These are phyloP conservation scores for Pseudogymnoascus sp. DNA, from an alignment of 2,329 filamentous ascomycete species.

Conservation along the genomic window DNA sequence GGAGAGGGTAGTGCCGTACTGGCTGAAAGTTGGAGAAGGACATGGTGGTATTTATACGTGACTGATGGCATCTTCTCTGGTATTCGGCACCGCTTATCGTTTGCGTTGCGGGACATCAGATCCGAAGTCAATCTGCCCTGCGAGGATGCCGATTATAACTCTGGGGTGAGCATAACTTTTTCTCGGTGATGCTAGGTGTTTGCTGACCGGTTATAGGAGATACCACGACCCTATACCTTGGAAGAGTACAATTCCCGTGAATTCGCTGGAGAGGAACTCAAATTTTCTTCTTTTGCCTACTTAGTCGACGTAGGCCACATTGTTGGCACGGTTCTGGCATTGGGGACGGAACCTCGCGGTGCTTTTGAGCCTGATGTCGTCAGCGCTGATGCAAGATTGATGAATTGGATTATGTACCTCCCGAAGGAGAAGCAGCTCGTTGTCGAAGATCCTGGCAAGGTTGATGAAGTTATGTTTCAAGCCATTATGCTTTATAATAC, in stretches of 20 bases:
- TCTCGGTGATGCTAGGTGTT: slow-evolving; percentile 3
- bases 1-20: slow-evolving; percentile 30
- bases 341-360: slow-evolving; percentile 23
- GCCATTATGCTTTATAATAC: slow-evolving; percentile 31
- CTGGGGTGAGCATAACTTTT: slow-evolving; percentile 29
- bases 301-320: slow-evolving; percentile 34
- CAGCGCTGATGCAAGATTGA: slow-evolving; percentile 32
- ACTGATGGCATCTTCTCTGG: slow-evolving; percentile 21
- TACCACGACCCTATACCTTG: slow-evolving; percentile 30
- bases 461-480: slow-evolving; percentile 34
- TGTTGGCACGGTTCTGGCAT: slow-evolving; percentile 26
- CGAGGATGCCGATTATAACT: slow-evolving; percentile 35
- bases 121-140: slow-evolving; percentile 33
- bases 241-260: slow-evolving; percentile 32
- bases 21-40: slow-evolving; percentile 36
- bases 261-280: slow-evolving; percentile 28
- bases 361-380: slow-evolving; percentile 24
- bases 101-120: slow-evolving; percentile 26
- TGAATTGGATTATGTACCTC: slow-evolving; percentile 33
- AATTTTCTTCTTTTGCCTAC: slow-evolving; percentile 35
- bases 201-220: slow-evolving; percentile 24
- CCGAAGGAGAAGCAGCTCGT: slow-evolving; percentile 35
- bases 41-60: slow-evolving; percentile 35
- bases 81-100: slow-evolving; percentile 18
- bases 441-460: slow-evolving; percentile 30